These are phyloP conservation scores for Saccharum spontaneum DNA, from an alignment of 176 grass and related monocot genomes.

Conservation along the genomic window DNA sequence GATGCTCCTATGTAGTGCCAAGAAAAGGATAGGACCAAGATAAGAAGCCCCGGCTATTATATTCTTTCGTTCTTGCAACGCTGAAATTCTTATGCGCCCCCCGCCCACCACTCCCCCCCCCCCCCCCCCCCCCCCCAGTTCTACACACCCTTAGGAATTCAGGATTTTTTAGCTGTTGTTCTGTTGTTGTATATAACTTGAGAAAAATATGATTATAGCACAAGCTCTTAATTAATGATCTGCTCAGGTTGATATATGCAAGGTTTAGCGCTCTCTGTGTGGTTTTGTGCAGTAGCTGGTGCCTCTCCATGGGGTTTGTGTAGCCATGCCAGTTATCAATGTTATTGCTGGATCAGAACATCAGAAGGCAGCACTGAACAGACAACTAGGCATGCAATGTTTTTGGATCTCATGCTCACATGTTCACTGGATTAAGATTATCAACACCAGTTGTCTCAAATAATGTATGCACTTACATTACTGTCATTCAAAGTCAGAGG, in stretches of 20 bases:
- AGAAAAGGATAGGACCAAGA: slow-evolving; percentile 63
- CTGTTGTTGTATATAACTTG: background rate
- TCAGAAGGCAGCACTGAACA: slow-evolving; percentile 48
- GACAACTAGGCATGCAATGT: slow-evolving; percentile 55
- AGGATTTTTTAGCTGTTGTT: background rate
- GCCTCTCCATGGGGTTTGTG: slow-evolving; percentile 30
- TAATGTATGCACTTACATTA: slow-evolving; percentile 31
- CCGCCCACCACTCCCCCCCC: slow-evolving; percentile 32
- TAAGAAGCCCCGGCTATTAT: slow-evolving; percentile 63
- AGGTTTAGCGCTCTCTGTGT: background rate
- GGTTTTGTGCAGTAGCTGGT: background rate
- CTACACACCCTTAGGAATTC: background rate
- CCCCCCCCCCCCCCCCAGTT: slow-evolving; percentile 24
- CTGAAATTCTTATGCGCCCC: slow-evolving; percentile 42
- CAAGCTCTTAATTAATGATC: background rate
- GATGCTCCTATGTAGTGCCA: slow-evolving; percentile 63
- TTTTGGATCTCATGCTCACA: slow-evolving; percentile 44
- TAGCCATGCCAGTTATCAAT: slow-evolving; percentile 40
- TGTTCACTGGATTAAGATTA: slow-evolving; percentile 53
- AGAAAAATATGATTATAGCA: background rate
- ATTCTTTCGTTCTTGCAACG: slow-evolving; percentile 30
- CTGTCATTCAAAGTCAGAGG: slow-evolving; percentile 24
- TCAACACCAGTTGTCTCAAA: slow-evolving; percentile 44
- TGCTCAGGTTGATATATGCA: slow-evolving; percentile 1
- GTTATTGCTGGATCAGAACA: slow-evolving; percentile 51